phyloP scores from a whole-genome alignment of 1,139 yeast species.

The Fermentozyma sake region DNA sequence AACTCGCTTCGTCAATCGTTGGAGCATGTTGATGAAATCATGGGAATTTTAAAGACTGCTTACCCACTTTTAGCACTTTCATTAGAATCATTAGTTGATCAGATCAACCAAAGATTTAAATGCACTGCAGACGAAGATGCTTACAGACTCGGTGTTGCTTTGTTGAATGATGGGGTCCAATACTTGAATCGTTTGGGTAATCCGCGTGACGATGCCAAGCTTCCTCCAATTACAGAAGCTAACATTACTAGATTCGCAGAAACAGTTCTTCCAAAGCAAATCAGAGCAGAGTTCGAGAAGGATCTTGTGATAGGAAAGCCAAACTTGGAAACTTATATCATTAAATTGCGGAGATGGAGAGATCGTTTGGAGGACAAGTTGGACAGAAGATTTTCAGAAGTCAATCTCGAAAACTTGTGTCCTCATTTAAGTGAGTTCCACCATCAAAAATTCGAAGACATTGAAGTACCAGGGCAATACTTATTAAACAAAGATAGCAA shows the following conservation, averaged over 20 bases:
- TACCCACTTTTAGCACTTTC: constrained; percentile 92
- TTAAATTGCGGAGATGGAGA: constrained; percentile 85
- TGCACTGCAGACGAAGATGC: constrained; percentile 96
- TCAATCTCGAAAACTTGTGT: constrained; percentile 83
- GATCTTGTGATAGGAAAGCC: constrained; percentile 90
- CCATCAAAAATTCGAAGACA: constrained; percentile 95
- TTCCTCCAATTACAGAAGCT: constrained; percentile 90
- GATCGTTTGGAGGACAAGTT: constrained; percentile 87
- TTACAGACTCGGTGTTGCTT: constrained; percentile 85
- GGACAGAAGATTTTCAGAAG: constrained; percentile 73
- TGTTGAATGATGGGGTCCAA: constrained; percentile 90
- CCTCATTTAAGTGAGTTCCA: constrained; percentile 97
- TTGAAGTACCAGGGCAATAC: constrained; percentile 97
- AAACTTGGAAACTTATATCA: constrained; percentile 80
- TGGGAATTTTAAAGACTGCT: constrained; percentile 93
- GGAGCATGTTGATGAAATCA: constrained; percentile 93
- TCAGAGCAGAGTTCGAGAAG: constrained; percentile 84
- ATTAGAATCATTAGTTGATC: constrained; percentile 91
- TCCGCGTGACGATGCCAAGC: constrained; percentile 81
- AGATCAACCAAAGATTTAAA: constrained; percentile 89
- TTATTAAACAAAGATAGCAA: constrained; percentile 78
- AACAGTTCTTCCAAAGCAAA: constrained; percentile 85
- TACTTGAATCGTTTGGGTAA: constrained; percentile 77
- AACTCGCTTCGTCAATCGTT: constrained; percentile 63
- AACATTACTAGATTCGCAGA: constrained; percentile 89